Conservation (phyloP, 1,139 yeast species). For the Entelexis sorbosivorans region DNA sequence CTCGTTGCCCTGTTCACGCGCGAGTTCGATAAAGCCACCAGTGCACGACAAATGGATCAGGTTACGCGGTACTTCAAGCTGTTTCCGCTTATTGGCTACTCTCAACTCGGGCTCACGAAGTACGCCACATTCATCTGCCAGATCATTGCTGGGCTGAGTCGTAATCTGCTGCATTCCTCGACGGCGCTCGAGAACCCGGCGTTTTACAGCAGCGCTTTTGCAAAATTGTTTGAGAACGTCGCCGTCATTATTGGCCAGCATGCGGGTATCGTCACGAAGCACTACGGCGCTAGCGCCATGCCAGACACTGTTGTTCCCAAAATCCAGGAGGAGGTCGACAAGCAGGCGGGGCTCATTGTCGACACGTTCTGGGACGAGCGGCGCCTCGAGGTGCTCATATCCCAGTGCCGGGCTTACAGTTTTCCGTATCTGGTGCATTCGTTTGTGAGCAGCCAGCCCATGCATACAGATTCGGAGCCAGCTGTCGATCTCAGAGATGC, state of each 20-base stretch:
- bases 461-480: conserved; percentile 19
- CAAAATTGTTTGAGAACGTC: conserved; percentile 72
- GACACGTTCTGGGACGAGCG: conserved; percentile 78
- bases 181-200: conserved; percentile 25
- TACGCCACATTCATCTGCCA: conserved; percentile 80
- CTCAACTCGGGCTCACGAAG: conserved; percentile 60
- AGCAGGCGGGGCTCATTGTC: conserved; percentile 76
- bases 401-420: conserved; percentile 46
- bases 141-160: conserved; percentile 68
- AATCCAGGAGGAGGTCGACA: conserved; percentile 78
- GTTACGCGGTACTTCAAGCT: conserved; percentile 71
- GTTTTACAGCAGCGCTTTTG: conserved; percentile 56
- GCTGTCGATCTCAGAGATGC: conserved; percentile 39
- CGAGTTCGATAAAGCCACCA: conserved; percentile 63
- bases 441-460: conserved; percentile 23
- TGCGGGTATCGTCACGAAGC: conserved; percentile 59
- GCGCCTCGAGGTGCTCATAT: conserved; percentile 44
- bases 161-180: conserved; percentile 42
- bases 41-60: conserved; percentile 50
- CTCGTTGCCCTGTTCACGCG: conserved; percentile 47
- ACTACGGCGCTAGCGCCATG: conserved; percentile 61
- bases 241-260: conserved; percentile 82
- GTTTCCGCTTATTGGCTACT: conserved; percentile 75
- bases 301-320: conserved; percentile 50
- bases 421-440: conserved; percentile 30